phyloP scores from a whole-genome alignment of 345 rosid genomes.

The Populus pruinosa region DNA sequence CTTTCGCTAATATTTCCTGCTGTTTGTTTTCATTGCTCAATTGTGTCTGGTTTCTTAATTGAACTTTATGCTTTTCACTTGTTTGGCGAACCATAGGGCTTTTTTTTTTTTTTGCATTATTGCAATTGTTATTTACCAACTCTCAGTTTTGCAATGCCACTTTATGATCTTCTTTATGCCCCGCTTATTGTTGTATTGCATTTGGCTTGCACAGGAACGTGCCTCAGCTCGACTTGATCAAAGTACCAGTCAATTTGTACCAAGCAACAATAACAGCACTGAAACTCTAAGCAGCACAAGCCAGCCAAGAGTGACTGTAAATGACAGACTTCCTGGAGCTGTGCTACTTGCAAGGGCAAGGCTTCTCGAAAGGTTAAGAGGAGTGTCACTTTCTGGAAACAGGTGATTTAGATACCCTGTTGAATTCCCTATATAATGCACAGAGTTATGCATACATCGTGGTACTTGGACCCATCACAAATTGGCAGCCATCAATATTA shows the following conservation, averaged over 20 bases:
- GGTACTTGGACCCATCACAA: not conserved
- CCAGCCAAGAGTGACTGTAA: conserved; percentile 36
- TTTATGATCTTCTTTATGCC: not conserved
- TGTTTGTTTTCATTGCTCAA: not conserved
- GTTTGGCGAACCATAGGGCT: not conserved
- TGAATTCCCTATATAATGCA: not conserved
- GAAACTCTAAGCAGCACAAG: conserved; percentile 39
- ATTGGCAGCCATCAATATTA: not conserved
- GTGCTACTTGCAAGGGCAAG: conserved; percentile 91
- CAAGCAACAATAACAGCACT: conserved; percentile 31
- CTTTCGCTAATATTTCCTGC: not conserved
- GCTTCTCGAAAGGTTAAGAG: conserved; percentile 87
- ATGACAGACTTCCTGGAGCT: conserved; percentile 85
- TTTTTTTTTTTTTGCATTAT: too few species aligned
- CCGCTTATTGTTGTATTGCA: not conserved
- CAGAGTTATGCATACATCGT: not conserved
- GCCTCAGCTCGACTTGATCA: conserved; percentile 37
- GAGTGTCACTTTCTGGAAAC: conserved; percentile 57
- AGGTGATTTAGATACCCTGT: conserved; percentile 40
- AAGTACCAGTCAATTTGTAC: conserved; percentile 33
- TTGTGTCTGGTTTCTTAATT: not conserved
- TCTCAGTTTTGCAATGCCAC: not conserved
- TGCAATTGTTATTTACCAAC: too few species aligned
- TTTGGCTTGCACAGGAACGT: conserved; percentile 49
- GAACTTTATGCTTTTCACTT: not conserved